These are phyloP conservation scores for Ogataea wickerhamii DNA, from an alignment of 805 yeast genomes.

Conservation along the genomic window DNA sequence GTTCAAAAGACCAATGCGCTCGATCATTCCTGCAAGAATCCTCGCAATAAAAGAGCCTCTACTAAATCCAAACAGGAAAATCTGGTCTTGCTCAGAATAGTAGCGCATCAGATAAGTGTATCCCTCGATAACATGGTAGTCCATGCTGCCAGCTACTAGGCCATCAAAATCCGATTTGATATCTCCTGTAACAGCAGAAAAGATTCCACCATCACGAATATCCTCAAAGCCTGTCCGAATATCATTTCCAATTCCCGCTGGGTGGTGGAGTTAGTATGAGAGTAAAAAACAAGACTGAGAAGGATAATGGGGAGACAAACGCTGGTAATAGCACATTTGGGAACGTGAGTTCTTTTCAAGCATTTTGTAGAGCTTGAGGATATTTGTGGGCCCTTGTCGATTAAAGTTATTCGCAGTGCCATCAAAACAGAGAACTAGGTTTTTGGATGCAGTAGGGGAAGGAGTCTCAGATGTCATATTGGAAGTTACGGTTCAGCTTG, in stretches of 20 bases:
- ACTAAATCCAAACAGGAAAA: conserved; percentile 55
- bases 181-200: conserved; percentile 12
- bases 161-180: conserved; percentile 19
- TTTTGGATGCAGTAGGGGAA: conserved; percentile 28
- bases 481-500: too few relatives aligned
- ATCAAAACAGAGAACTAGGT: conserved; percentile 56
- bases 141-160: conserved; percentile 51
- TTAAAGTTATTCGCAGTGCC: conserved; percentile 63
- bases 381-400: conserved; percentile 50
- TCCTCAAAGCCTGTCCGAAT: conserved; percentile 39
- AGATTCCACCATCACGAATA: conserved; percentile 21
- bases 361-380: conserved; percentile 49
- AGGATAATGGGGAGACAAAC: conserved; percentile 23
- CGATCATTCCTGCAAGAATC: conserved; percentile 62
- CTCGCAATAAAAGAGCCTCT: conserved; percentile 68
- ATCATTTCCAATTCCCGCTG: conserved; percentile 58
- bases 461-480: neutral
- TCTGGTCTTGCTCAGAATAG: conserved; percentile 47
- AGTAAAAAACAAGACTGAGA: neutral
- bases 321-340: conserved; percentile 63
- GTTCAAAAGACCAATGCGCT: conserved; percentile 55
- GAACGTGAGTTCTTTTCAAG: conserved; percentile 41
- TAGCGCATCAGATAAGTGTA: conserved; percentile 48
- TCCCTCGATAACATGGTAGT: conserved; percentile 55
- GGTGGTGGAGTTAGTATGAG: neutral